Conservation (phyloP, 148 eudicot species). For the Beta vulgaris region DNA sequence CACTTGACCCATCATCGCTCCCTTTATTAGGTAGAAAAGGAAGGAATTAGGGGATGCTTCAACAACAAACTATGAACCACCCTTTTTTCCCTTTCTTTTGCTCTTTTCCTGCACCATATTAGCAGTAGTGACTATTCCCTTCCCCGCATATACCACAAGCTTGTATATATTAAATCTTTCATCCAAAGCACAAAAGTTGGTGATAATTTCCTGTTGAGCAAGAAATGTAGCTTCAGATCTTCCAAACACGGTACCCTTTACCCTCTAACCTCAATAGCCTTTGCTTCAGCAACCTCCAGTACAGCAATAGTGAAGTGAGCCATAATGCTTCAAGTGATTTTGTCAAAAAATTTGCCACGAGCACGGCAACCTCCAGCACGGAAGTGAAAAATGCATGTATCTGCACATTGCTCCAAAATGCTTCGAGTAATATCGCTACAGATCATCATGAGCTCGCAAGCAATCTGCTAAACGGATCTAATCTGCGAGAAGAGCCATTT, state of each 20-base stretch:
- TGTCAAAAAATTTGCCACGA: slow-evolving; percentile 3
- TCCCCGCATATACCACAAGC: not conserved
- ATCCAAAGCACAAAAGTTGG: not conserved
- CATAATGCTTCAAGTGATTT: not conserved
- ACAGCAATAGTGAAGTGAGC: slow-evolving; percentile 8
- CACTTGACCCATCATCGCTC: slow-evolving; percentile 11
- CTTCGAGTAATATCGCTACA: not conserved
- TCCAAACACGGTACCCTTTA: not conserved
- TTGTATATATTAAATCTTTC: not conserved
- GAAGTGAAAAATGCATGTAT: not conserved
- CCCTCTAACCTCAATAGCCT: not conserved
- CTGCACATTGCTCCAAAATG: not conserved
- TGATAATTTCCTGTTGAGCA: not conserved
- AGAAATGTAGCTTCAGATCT: slow-evolving; percentile 9
- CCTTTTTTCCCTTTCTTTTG: not conserved
- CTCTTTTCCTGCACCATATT: slow-evolving; percentile 14
- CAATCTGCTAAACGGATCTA: slow-evolving; percentile 40
- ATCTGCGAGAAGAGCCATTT: slow-evolving; percentile 32
- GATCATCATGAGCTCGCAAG: slow-evolving; percentile 24
- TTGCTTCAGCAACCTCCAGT: slow-evolving; percentile 9
- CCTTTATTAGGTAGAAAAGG: slow-evolving; percentile 30
- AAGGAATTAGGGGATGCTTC: slow-evolving; percentile 21
- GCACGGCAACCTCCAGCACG: slow-evolving; percentile 6
- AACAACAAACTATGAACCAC: slow-evolving; percentile 6
- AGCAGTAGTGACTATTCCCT: not conserved